Evolutionary conservation across 1,284 basidiomycete genomes (phyloP).

Genomic region (Pterula multifida): DNA sequence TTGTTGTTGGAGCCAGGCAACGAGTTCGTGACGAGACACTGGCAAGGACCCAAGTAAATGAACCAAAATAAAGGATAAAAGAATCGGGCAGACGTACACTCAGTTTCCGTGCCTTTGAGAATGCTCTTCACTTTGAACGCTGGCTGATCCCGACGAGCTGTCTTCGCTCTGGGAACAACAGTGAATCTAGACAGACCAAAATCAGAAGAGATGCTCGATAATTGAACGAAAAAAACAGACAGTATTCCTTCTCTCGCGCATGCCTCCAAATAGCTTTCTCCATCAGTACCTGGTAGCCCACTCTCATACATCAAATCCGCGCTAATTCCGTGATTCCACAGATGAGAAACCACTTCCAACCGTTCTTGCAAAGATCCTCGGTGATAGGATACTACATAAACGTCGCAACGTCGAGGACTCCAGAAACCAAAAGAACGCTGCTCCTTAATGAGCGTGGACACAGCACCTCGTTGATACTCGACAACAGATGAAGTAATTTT

Average conservation of each 20-base stretch:
- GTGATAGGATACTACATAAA: conserved; percentile 74
- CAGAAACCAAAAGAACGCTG: conserved; percentile 77
- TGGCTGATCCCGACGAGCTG: conserved; percentile 44
- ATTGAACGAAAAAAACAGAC: conserved; percentile 14
- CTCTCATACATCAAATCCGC: conserved; percentile 82
- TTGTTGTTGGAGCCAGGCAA: conserved; percentile 60
- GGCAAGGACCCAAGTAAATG: conserved; percentile 1
- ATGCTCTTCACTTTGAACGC: conserved; percentile 75
- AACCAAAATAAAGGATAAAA: neutral
- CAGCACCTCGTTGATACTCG: conserved; percentile 57
- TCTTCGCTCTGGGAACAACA: conserved; percentile 53
- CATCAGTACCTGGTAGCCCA: conserved; percentile 34
- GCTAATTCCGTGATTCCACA: conserved; percentile 77
- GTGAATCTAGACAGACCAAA: conserved; percentile 39
- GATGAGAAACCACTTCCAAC: conserved; percentile 62
- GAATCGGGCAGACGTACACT: conserved; percentile 31
- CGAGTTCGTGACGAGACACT: conserved; percentile 63
- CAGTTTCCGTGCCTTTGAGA: conserved; percentile 60
- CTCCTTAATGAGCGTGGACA: conserved; percentile 63
- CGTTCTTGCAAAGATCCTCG: conserved; percentile 66
- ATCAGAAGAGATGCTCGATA: conserved; percentile 1
- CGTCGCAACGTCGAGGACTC: conserved; percentile 78
- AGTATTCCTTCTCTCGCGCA: conserved; percentile 70
- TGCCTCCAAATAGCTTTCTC: conserved; percentile 40
- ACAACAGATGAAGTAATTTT: conserved; percentile 68